A percentile compares a stretch with the other conserved stretches of the same genome.
Evolutionary conservation across 805 yeast species (phyloP).

Genomic region (Pachysolen tannophilus): DNA sequence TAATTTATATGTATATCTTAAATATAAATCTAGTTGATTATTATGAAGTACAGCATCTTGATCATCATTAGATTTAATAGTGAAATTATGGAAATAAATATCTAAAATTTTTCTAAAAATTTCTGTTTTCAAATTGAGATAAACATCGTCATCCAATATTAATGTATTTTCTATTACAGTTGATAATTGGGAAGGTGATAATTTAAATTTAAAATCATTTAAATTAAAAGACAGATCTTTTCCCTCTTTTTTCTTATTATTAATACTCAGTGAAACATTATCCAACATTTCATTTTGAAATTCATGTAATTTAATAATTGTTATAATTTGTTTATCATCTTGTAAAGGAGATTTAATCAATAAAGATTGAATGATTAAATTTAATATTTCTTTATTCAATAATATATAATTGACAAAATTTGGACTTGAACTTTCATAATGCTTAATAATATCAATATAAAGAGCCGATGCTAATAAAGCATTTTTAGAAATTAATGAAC

Average conservation of each 20-base stretch:
- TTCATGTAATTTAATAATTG: conserved; percentile 3
- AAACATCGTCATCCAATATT: conserved; percentile 2
- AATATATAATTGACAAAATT: conserved; percentile 4
- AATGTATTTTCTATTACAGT: conserved; percentile 2
- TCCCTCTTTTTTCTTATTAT: not conserved
- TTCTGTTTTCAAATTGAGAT: conserved; percentile 1
- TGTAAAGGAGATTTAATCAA: conserved; percentile 7
- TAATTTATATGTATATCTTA: conserved; percentile 19
- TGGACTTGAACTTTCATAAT: not conserved
- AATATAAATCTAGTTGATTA: conserved; percentile 17
- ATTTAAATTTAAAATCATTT: conserved; percentile 1
- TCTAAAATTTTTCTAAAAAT: conserved; percentile 5
- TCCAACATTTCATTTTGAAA: conserved; percentile 5
- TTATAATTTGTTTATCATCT: conserved; percentile 2
- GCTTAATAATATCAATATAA: conserved; percentile 1
- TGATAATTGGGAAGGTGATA: conserved; percentile 1
- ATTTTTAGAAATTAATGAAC: not conserved
- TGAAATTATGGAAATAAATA: not conserved
- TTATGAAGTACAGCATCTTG: conserved; percentile 10
- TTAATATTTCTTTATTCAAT: conserved; percentile 6
- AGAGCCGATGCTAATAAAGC: conserved; percentile 7
- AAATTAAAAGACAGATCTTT: not conserved
- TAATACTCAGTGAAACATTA: not conserved
- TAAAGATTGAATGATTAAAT: conserved; percentile 5
- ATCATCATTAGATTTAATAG: not conserved